A percentile compares a stretch with the other conserved stretches of the same genome.
Conservation (phyloP, 1,284 basidiomycete genomes). For the Marasmius fiardii region DNA sequence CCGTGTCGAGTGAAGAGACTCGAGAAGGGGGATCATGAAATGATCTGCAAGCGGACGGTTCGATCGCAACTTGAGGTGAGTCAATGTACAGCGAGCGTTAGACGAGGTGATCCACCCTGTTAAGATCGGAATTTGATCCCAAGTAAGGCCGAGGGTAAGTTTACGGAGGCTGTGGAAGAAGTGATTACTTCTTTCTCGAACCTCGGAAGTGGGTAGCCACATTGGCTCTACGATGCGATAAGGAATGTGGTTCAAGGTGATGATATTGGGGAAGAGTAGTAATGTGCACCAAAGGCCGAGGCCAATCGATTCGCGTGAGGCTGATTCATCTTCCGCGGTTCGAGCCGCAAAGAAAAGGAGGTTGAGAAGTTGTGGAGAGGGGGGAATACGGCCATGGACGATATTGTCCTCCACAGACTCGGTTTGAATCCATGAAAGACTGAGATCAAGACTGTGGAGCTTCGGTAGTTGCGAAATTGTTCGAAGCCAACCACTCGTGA, state of each 20-base stretch:
- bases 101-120: background rate
- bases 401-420: background rate
- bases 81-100: background rate
- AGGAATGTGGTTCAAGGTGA: background rate
- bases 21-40: background rate
- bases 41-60: background rate
- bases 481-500: background rate
- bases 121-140: background rate
- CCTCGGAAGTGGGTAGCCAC: background rate
- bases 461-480: background rate
- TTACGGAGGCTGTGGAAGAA: background rate
- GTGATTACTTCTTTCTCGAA: background rate
- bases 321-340: background rate
- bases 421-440: background rate
- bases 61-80: constrained; percentile 5
- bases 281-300: constrained; percentile 1
- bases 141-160: background rate
- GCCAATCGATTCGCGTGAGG: background rate
- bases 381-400: background rate
- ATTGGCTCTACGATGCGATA: background rate
- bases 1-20: background rate
- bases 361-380: background rate
- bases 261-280: constrained; percentile 4
- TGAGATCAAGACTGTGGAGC: background rate
- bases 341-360: background rate